These are phyloP conservation scores for Candida pini DNA, from an alignment of 805 yeast genomes.

Conservation along the genomic window DNA sequence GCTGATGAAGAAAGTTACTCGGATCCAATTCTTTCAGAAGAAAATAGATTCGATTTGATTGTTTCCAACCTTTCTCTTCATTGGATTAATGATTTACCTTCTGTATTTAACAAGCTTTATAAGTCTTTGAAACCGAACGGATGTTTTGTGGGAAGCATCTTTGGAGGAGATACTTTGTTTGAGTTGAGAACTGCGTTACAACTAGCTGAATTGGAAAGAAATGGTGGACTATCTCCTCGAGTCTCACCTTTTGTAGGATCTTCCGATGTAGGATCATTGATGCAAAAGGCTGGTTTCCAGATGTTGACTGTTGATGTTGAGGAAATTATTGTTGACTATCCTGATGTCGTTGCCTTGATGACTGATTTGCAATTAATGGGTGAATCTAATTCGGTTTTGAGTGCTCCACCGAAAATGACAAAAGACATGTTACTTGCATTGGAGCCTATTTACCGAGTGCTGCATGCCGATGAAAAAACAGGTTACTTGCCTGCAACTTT, in stretches of 20 bases:
- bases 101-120: constrained; percentile 50
- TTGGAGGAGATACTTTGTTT: constrained; percentile 81
- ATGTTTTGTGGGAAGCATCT: constrained; percentile 71
- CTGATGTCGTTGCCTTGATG: constrained; percentile 61
- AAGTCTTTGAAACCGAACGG: constrained; percentile 70
- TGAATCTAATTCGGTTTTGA: constrained; percentile 58
- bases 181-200: constrained; percentile 77
- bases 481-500: constrained; percentile 71
- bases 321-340: constrained; percentile 74
- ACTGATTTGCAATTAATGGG: constrained; percentile 79
- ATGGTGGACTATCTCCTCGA: constrained; percentile 75
- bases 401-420: constrained; percentile 36
- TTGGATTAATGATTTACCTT: constrained; percentile 85
- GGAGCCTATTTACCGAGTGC: constrained; percentile 61
- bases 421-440: constrained; percentile 70
- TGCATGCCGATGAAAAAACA: constrained; percentile 59
- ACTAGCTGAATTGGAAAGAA: constrained; percentile 74
- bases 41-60: constrained; percentile 56
- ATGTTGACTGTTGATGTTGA: constrained; percentile 81
- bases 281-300: constrained; percentile 73
- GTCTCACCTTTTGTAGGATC: constrained; percentile 77
- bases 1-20: constrained; percentile 65
- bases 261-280: constrained; percentile 65
- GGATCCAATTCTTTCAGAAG: constrained; percentile 35
- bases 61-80: constrained; percentile 69